These are phyloP conservation scores for Aspergillus bombycis DNA, from an alignment of 2,329 filamentous ascomycete species.

Conservation along the genomic window DNA sequence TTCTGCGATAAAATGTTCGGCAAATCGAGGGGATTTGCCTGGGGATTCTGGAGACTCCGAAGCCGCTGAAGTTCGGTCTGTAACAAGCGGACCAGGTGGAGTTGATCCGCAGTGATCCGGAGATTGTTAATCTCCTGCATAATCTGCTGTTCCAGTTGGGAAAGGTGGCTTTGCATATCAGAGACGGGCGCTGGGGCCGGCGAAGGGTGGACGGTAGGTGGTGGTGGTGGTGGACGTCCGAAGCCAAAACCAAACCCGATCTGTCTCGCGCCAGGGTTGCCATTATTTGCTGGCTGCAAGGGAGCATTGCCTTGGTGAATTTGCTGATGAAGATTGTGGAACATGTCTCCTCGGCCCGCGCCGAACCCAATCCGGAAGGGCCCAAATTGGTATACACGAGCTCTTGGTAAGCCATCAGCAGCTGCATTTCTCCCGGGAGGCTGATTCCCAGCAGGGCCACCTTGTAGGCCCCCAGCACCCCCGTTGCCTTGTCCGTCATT, in stretches of 20 bases:
- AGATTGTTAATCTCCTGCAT: slow-evolving; percentile 68
- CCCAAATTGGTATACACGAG: slow-evolving; percentile 71
- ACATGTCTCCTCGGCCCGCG: slow-evolving; percentile 61
- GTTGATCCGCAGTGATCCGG: slow-evolving; percentile 66
- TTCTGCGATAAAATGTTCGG: slow-evolving; percentile 12
- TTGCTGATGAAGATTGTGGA: slow-evolving; percentile 69
- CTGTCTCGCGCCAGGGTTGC: slow-evolving; percentile 39
- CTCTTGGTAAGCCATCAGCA: slow-evolving; percentile 48
- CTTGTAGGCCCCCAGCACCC: slow-evolving; percentile 30
- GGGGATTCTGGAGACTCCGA: slow-evolving; percentile 51
- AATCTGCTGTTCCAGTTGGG: slow-evolving; percentile 69
- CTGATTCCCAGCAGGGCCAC: slow-evolving; percentile 40
- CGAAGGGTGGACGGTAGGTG: slow-evolving; percentile 20
- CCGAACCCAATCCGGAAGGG: slow-evolving; percentile 74
- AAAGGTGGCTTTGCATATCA: slow-evolving; percentile 62
- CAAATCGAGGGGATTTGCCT: slow-evolving; percentile 18
- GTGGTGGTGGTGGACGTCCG: slow-evolving; percentile 33
- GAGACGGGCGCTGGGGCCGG: slow-evolving; percentile 26
- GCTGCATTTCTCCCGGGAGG: slow-evolving; percentile 43
- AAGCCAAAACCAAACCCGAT: slow-evolving; percentile 48
- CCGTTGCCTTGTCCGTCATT: slow-evolving; percentile 32
- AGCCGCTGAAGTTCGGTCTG: slow-evolving; percentile 69
- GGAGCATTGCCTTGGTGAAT: slow-evolving; percentile 56
- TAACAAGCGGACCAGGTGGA: slow-evolving; percentile 69
- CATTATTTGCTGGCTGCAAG: slow-evolving; percentile 38